These are phyloP conservation scores for Penicillium macrosclerotiorum DNA, from an alignment of 495 filamentous ascomycete genomes.

Conservation along the genomic window DNA sequence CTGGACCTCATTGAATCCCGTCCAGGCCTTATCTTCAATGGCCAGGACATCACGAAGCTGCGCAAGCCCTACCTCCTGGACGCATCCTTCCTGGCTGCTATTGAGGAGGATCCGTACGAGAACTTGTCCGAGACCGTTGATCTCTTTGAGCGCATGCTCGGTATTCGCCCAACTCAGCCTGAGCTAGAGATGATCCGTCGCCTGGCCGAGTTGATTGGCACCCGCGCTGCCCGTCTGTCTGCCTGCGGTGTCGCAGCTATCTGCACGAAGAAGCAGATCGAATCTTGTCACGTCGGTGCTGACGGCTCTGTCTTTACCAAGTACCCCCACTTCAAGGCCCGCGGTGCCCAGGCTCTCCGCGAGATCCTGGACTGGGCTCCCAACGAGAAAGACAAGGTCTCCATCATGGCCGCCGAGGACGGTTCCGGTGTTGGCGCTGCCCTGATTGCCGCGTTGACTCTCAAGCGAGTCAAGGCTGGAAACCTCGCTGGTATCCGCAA, in stretches of 20 bases:
- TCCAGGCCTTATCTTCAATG: constrained; percentile 74
- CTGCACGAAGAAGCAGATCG: constrained; percentile 88
- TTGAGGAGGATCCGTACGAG: constrained; percentile 94
- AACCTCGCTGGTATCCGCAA: constrained; percentile 77
- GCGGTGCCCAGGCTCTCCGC: constrained; percentile 81
- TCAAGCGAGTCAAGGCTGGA: constrained; percentile 79
- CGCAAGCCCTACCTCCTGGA: constrained; percentile 83
- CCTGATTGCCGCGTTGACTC: constrained; percentile 86
- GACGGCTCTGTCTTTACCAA: constrained; percentile 98
- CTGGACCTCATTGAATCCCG: constrained; percentile 79
- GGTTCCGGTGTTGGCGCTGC: constrained; percentile 95
- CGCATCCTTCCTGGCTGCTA: constrained; percentile 90
- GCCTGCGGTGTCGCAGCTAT: constrained; percentile 94
- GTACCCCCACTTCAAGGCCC: constrained; percentile 93
- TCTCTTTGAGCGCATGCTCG: constrained; percentile 70
- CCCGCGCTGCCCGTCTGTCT: constrained; percentile 86
- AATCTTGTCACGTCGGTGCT: constrained; percentile 87
- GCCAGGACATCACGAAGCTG: constrained; percentile 75
- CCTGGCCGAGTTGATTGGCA: constrained; percentile 89
- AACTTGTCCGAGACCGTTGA: constrained; percentile 84
- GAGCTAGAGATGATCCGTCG: constrained; percentile 87
- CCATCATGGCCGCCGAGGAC: constrained; percentile 86
- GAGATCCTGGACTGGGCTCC: constrained; percentile 92
- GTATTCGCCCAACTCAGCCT: constrained; percentile 61
- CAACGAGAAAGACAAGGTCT: constrained; percentile 76